A percentile compares a stretch with the other conserved stretches of the same genome.
These are phyloP conservation scores for Cicer bijugum DNA, from an alignment of 306 rosid genomes.

Conservation along the genomic window DNA sequence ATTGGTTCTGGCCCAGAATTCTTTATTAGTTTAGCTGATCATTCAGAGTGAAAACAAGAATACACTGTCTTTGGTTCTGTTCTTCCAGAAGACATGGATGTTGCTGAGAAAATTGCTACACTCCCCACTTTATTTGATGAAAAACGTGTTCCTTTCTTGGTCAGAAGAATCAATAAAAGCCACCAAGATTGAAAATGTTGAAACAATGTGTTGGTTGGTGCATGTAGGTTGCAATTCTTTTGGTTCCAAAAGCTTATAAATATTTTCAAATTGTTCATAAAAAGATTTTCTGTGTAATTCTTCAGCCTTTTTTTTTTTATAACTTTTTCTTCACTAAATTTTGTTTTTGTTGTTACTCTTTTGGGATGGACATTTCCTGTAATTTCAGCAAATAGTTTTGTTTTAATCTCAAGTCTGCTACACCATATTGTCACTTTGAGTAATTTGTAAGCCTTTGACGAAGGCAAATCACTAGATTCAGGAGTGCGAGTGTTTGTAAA, in stretches of 20 bases:
- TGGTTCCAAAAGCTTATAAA: conserved; percentile 17
- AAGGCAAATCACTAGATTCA: too few species aligned
- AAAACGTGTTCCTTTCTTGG: conserved; percentile 59
- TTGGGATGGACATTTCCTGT: conserved; percentile 8
- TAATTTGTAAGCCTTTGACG: too few species aligned
- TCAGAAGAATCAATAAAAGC: conserved; percentile 59
- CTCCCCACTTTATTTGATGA: conserved; percentile 74
- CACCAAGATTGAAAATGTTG: conserved; percentile 47
- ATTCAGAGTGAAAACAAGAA: conserved; percentile 76
- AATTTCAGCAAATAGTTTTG: background rate
- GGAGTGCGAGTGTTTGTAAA: too few species aligned
- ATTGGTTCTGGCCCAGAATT: conserved; percentile 86
- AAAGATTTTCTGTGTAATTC: conserved; percentile 10
- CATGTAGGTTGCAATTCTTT: conserved; percentile 37
- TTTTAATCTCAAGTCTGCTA: too few species aligned
- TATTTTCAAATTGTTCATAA: conserved; percentile 14
- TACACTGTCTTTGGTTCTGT: conserved; percentile 92
- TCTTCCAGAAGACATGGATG: conserved; percentile 83
- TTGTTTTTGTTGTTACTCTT: background rate
- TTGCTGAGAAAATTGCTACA: conserved; percentile 71
- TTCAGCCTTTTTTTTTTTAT: too few species aligned
- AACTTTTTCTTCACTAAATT: conserved; percentile 11
- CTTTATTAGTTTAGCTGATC: conserved; percentile 87
- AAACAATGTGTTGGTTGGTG: conserved; percentile 12
- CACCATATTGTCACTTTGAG: too few species aligned